Percentiles rank a stretch among this genome's conserved stretches.
phyloP scores from a whole-genome alignment of 2,329 filamentous ascomycete species.

The Tolypocladium ophioglossoides region DNA sequence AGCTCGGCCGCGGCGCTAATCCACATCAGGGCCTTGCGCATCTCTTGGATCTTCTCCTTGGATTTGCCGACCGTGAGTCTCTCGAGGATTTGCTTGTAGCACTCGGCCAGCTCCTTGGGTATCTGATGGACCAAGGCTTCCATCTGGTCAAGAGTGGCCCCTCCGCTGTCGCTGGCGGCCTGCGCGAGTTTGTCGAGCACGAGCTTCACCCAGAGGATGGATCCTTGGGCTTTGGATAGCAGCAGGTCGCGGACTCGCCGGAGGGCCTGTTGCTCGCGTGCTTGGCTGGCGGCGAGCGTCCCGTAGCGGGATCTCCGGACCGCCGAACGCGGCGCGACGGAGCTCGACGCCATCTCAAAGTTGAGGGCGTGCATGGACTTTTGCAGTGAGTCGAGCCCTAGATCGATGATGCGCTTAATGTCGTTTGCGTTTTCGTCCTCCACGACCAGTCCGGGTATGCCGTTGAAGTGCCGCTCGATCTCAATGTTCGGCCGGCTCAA shows the following conservation, averaged over 20 bases:
- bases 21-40: constrained; percentile 4
- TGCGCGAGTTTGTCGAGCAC: constrained; percentile 1
- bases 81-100: background rate
- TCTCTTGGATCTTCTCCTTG: background rate
- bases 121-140: background rate
- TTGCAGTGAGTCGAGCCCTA: background rate
- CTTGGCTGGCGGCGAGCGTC: background rate
- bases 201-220: constrained; percentile 3
- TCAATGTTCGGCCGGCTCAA: background rate
- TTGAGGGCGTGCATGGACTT: background rate
- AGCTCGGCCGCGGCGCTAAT: constrained; percentile 2
- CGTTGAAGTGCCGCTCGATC: background rate
- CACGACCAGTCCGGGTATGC: background rate
- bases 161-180: background rate
- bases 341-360: background rate
- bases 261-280: background rate
- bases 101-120: background rate
- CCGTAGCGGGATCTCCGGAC: background rate
- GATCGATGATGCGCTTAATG: background rate
- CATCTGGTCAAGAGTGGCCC: background rate
- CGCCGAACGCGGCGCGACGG: background rate
- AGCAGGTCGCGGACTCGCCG: background rate
- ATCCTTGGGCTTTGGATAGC: constrained; percentile 1
- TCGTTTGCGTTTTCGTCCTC: background rate
- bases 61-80: background rate